Conservation (phyloP, 192 early-diverging fungal species). For the Piromyces sp. region DNA sequence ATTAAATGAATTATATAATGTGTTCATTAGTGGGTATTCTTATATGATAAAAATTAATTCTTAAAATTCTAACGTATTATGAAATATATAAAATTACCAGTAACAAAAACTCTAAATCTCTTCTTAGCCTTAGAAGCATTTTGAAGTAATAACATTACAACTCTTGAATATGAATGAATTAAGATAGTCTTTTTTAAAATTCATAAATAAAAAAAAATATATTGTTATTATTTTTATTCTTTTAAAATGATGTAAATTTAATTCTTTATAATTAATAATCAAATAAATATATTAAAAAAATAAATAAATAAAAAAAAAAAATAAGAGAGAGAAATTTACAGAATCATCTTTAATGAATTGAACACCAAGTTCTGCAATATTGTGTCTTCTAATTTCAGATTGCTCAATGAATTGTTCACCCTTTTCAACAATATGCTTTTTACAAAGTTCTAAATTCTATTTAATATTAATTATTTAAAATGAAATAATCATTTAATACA, state of each 20-base stretch:
- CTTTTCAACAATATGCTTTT: background rate
- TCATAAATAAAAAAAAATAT: background rate
- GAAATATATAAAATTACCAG: too few species aligned
- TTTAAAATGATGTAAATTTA: too few species aligned
- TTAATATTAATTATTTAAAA: background rate
- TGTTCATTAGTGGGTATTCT: too few species aligned
- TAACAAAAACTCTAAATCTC: conserved; percentile 83
- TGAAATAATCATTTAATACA: too few species aligned
- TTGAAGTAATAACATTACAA: conserved; percentile 69
- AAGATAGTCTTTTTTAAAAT: conserved; percentile 53
- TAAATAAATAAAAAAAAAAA: too few species aligned
- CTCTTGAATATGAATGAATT: conserved; percentile 88
- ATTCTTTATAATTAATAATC: too few species aligned
- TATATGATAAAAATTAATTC: too few species aligned
- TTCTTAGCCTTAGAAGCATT: conserved; percentile 56
- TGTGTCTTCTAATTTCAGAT: background rate
- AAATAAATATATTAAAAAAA: too few species aligned
- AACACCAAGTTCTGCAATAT: background rate
- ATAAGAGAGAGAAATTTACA: too few species aligned
- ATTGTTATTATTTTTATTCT: too few species aligned
- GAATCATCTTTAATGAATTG: background rate
- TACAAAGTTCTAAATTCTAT: background rate
- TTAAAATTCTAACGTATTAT: too few species aligned
- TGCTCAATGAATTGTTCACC: background rate
- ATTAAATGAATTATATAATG: too few species aligned